Evolutionary conservation across 768 basidiomycete genomes (phyloP).

Genomic region (Pleurotus tuber-regium): DNA sequence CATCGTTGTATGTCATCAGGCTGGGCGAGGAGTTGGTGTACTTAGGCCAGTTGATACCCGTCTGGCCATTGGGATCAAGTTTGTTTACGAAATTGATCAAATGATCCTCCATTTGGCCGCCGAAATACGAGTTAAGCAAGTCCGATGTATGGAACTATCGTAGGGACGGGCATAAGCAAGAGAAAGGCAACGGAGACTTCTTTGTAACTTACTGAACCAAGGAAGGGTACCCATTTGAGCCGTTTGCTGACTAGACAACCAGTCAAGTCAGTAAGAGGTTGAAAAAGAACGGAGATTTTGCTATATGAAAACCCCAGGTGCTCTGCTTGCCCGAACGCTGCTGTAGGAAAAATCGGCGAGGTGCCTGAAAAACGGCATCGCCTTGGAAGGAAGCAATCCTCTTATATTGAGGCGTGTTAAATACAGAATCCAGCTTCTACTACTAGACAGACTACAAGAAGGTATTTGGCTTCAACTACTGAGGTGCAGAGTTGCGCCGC

Average conservation of each 20-base stretch:
- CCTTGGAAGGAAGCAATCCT: constrained; percentile 48
- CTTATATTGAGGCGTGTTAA: constrained; percentile 55
- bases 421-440: too few species aligned
- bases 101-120: constrained; percentile 42
- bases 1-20: constrained; percentile 40
- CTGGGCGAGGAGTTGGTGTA: constrained; percentile 33
- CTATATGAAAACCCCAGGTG: constrained; percentile 41
- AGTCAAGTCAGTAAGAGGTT: not conserved
- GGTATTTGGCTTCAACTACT: too few species aligned
- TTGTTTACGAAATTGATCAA: constrained; percentile 41
- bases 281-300: not conserved
- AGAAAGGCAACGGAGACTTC: not conserved
- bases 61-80: constrained; percentile 42
- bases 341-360: constrained; percentile 45
- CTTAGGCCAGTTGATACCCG: constrained; percentile 40
- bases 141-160: constrained; percentile 42
- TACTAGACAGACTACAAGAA: too few species aligned
- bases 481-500: too few species aligned
- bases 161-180: not conserved
- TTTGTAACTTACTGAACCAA: constrained; percentile 40
- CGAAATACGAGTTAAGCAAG: constrained; percentile 37
- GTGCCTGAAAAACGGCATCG: constrained; percentile 48
- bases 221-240: constrained; percentile 35
- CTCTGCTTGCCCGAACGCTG: constrained; percentile 31
- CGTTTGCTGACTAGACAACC: constrained; percentile 40